A percentile compares a stretch with the other conserved stretches of the same genome.
phyloP scores from a whole-genome alignment of 768 basidiomycete genomes.

The Terana coerulea region DNA sequence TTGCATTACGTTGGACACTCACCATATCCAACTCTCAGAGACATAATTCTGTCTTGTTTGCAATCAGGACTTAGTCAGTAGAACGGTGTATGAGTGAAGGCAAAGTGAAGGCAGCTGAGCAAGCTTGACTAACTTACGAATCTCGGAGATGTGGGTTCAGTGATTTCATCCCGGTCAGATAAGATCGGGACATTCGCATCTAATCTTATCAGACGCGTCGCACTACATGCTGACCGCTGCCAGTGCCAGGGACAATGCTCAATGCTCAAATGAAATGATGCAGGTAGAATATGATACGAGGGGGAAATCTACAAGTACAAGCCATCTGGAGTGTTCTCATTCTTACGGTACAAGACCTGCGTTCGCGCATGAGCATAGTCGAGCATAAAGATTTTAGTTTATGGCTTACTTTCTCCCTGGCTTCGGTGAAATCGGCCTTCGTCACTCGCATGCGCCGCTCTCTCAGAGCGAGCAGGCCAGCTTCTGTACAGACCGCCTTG shows the following conservation, averaged over 20 bases:
- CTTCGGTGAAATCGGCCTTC: slow-evolving; percentile 85
- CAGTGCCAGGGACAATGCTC: too few relatives aligned
- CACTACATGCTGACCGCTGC: too few relatives aligned
- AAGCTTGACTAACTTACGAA: too few relatives aligned
- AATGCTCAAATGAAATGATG: too few relatives aligned
- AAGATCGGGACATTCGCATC: too few relatives aligned
- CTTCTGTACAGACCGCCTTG: slow-evolving; percentile 98
- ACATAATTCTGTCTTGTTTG: not conserved
- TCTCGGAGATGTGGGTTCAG: too few relatives aligned
- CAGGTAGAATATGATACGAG: too few relatives aligned
- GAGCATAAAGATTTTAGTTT: not conserved
- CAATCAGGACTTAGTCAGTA: not conserved
- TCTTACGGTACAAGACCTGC: slow-evolving; percentile 91
- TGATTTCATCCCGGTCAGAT: too few relatives aligned
- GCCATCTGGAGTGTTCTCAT: slow-evolving; percentile 92
- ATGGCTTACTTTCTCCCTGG: slow-evolving; percentile 81
- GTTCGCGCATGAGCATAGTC: slow-evolving; percentile 10
- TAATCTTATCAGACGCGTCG: too few relatives aligned
- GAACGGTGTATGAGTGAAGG: too few relatives aligned
- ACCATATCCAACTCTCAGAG: slow-evolving; percentile 14
- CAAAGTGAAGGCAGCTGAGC: too few relatives aligned
- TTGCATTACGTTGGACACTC: not conserved
- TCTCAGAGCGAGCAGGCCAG: slow-evolving; percentile 90
- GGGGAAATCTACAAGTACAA: slow-evolving; percentile 73
- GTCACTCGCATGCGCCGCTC: slow-evolving; percentile 94